A percentile compares a stretch with the other conserved stretches of the same genome.
phyloP scores from a whole-genome alignment of 2,329 filamentous ascomycete species.

The Ophiostoma montium region DNA sequence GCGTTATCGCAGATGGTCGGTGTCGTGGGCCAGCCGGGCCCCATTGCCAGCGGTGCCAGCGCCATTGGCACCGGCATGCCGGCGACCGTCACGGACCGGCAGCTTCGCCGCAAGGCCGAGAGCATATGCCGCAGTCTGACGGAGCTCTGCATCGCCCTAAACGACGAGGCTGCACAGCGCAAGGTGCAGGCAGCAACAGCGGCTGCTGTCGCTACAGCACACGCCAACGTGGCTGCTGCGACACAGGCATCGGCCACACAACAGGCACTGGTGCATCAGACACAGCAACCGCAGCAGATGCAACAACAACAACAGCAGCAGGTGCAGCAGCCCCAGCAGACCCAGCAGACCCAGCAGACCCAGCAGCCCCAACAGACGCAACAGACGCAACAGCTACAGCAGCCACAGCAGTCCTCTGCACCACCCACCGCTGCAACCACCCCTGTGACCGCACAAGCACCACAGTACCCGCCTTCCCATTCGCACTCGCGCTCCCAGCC shows the following conservation, averaged over 20 bases:
- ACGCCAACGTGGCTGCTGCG: background rate
- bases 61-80: constrained; percentile 36
- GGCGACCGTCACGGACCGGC: constrained; percentile 55
- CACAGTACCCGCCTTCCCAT: background rate
- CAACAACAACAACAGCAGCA: background rate
- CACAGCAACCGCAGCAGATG: background rate
- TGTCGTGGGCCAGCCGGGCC: constrained; percentile 51
- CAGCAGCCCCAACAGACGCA: background rate
- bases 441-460: background rate
- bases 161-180: constrained; percentile 37
- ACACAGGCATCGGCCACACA: background rate
- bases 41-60: constrained; percentile 53
- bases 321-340: background rate
- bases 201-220: constrained; percentile 1
- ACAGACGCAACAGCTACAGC: background rate
- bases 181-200: constrained; percentile 17
- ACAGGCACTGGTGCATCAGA: background rate
- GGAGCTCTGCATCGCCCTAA: constrained; percentile 76
- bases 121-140: constrained; percentile 86
- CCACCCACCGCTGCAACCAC: background rate
- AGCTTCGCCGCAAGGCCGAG: constrained; percentile 79
- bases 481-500: background rate
- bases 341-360: constrained; percentile 5
- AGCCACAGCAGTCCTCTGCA: background rate
- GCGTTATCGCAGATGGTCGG: constrained; percentile 67